Conservation (phyloP, 2,329 filamentous ascomycete genomes). For the Tolypocladium ovalisporum region DNA sequence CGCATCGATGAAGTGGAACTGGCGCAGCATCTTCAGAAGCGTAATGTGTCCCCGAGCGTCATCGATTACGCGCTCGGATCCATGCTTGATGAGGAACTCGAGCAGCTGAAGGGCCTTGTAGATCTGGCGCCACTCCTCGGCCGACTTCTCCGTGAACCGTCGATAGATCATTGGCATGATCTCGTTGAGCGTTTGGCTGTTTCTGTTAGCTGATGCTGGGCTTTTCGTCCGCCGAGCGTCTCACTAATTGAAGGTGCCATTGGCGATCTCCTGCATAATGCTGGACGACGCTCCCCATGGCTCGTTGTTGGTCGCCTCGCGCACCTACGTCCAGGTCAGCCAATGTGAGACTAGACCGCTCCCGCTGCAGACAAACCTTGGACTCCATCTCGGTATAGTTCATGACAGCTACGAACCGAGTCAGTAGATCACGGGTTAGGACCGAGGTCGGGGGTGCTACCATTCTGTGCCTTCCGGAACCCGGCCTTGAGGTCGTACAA, state of each 20-base stretch:
- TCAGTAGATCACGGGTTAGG: constrained; percentile 14
- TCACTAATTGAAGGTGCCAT: constrained; percentile 96
- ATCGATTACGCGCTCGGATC: constrained; percentile 93
- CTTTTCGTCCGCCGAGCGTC: constrained; percentile 16
- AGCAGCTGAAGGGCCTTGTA: constrained; percentile 97
- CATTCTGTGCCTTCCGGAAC: constrained; percentile 94
- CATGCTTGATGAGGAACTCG: constrained; percentile 96
- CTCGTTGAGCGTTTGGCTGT: constrained; percentile 88
- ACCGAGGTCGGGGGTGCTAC: constrained; percentile 35
- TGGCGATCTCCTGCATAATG: constrained; percentile 95
- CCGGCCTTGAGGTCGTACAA: constrained; percentile 93
- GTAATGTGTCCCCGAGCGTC: constrained; percentile 93
- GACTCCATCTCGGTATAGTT: constrained; percentile 93
- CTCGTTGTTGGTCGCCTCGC: constrained; percentile 98
- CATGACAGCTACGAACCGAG: constrained; percentile 65
- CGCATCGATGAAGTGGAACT: constrained; percentile 92
- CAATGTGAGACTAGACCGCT: constrained; percentile 1
- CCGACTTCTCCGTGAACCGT: constrained; percentile 94
- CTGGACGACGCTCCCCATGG: constrained; percentile 84
- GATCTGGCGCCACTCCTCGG: constrained; percentile 98
- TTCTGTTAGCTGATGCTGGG: constrained; percentile 7
- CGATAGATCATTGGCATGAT: constrained; percentile 99
- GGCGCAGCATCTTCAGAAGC: constrained; percentile 92
- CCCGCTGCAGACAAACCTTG: constrained; percentile 33
- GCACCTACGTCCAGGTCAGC: constrained; percentile 47